Evolutionary conservation across 192 early-diverging fungal genomes (phyloP).

Genomic region (Gamsiella multidivaricata): DNA sequence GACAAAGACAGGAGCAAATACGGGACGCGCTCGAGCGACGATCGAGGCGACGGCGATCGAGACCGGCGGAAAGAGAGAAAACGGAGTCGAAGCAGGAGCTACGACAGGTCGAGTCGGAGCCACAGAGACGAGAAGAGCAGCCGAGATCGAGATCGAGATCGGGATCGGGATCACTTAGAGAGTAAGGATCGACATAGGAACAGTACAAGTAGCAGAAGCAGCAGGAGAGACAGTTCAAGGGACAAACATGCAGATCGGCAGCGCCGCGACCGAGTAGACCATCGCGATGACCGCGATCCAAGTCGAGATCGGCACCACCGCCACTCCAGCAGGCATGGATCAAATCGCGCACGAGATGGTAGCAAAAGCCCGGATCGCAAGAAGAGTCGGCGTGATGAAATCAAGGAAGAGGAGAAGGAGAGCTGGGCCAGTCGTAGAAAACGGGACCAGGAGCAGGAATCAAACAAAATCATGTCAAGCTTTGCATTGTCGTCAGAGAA

Average conservation of each 20-base stretch:
- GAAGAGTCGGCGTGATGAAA: constrained; percentile 2
- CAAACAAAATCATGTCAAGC: too few relatives aligned
- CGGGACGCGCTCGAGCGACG: neutral
- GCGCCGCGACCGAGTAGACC: neutral
- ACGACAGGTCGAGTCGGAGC: neutral
- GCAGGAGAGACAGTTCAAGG: neutral
- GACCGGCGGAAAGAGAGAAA: constrained; percentile 20
- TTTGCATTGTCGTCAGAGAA: neutral
- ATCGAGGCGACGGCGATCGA: constrained; percentile 2
- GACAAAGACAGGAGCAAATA: neutral
- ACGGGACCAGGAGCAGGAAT: neutral
- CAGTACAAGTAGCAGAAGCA: neutral
- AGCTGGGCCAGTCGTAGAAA: constrained; percentile 4
- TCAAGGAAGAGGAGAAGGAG: constrained; percentile 5
- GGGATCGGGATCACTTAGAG: constrained; percentile 3
- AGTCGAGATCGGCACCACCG: constrained; percentile 4
- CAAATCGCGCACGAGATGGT: neutral
- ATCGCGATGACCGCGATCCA: neutral
- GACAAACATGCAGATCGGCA: constrained; percentile 14
- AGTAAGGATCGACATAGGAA: neutral
- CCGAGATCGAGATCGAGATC: neutral
- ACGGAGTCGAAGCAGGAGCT: constrained; percentile 9
- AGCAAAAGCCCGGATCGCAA: constrained; percentile 25
- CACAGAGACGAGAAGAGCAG: neutral
- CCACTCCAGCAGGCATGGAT: neutral